Conservation (phyloP, 1,284 basidiomycete genomes). For the Microbotryum scabiosae region DNA sequence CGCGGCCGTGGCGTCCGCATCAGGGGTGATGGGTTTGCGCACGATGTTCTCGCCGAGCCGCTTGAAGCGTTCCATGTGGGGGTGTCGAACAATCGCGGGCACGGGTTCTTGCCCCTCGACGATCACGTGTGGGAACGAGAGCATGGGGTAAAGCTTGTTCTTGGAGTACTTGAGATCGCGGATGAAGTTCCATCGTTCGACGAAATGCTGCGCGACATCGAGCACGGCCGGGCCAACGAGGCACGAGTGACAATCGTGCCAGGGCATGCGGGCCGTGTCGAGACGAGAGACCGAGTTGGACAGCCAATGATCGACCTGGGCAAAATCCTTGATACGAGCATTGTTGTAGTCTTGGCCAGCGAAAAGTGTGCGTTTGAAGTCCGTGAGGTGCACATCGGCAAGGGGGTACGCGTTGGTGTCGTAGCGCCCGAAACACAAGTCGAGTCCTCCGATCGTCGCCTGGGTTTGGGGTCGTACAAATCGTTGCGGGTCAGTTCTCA, state of each 20-base stretch:
- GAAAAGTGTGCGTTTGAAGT: slow-evolving; percentile 72
- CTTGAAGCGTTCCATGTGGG: slow-evolving; percentile 11
- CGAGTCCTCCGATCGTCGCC: slow-evolving; percentile 32
- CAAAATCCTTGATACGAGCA: slow-evolving; percentile 52
- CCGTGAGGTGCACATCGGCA: slow-evolving; percentile 78
- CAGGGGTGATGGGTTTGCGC: neutral
- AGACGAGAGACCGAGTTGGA: slow-evolving; percentile 43
- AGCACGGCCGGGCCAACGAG: slow-evolving; percentile 60
- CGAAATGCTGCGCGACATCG: slow-evolving; percentile 83
- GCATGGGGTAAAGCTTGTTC: slow-evolving; percentile 55
- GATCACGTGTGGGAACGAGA: slow-evolving; percentile 70
- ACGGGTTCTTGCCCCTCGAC: slow-evolving; percentile 28
- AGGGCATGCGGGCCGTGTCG: slow-evolving; percentile 56
- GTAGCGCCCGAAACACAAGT: slow-evolving; percentile 80
- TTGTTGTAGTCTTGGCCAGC: slow-evolving; percentile 58
- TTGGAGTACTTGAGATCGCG: slow-evolving; percentile 42
- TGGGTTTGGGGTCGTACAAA: too few relatives aligned
- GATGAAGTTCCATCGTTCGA: slow-evolving; percentile 56
- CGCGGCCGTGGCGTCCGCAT: slow-evolving; percentile 55
- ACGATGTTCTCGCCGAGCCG: slow-evolving; percentile 8
- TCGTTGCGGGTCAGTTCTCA: neutral
- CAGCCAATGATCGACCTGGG: slow-evolving; percentile 64
- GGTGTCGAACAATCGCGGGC: slow-evolving; percentile 22
- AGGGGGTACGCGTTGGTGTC: slow-evolving; percentile 66
- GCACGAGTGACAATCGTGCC: slow-evolving; percentile 70